Conservation (phyloP, 202 grass and related monocot species). For the Dendrocalamus latiflorus region DNA sequence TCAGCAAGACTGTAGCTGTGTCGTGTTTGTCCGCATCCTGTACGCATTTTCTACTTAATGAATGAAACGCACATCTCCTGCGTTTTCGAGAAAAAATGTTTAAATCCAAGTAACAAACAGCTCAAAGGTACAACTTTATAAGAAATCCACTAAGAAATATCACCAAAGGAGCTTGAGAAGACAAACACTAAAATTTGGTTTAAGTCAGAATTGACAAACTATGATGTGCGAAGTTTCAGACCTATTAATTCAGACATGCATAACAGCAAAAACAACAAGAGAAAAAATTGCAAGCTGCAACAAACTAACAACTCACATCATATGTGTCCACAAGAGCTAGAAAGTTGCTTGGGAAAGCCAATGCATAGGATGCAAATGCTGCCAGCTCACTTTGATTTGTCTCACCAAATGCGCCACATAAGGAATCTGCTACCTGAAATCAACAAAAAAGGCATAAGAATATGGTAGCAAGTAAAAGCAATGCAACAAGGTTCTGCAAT, state of each 20-base stretch:
- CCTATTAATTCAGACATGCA: slow-evolving; percentile 10
- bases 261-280: background rate
- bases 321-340: slow-evolving; percentile 94
- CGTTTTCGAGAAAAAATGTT: background rate
- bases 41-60: too few relatives aligned
- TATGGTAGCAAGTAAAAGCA: background rate
- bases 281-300: slow-evolving; percentile 6
- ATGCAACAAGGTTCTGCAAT: background rate
- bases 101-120: background rate
- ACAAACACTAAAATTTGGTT: background rate
- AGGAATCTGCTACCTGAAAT: slow-evolving; percentile 58
- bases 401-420: slow-evolving; percentile 62
- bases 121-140: slow-evolving; percentile 2
- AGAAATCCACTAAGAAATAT: background rate
- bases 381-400: slow-evolving; percentile 95
- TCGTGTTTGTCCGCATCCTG: too few relatives aligned
- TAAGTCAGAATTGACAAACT: background rate
- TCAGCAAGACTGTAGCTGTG: too few relatives aligned
- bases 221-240: slow-evolving; percentile 5
- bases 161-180: background rate
- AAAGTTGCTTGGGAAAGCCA: slow-evolving; percentile 88
- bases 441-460: slow-evolving; percentile 29
- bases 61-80: too few relatives aligned
- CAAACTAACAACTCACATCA: slow-evolving; percentile 66
- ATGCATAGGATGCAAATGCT: slow-evolving; percentile 88